A percentile compares a stretch with the other conserved stretches of the same genome.
Conservation (phyloP, 148 eudicot genomes). For the Vaccinium corymbosum region DNA sequence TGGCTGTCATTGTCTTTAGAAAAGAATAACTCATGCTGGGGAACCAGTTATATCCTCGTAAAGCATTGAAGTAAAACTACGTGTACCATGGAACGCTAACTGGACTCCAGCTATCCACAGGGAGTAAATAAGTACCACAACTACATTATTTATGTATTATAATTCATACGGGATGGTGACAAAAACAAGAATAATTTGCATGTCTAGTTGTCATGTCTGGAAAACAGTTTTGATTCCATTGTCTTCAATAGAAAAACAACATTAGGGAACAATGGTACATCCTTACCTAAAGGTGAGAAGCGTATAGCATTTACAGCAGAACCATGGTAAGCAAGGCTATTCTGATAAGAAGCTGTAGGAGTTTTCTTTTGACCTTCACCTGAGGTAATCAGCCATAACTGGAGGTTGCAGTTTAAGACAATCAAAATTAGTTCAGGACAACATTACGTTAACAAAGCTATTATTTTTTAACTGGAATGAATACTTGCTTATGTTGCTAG, state of each 20-base stretch:
- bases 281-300: constrained; percentile 81
- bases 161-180: not conserved
- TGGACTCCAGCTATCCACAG: no score
- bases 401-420: constrained; percentile 20
- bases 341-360: constrained; percentile 67
- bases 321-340: constrained; percentile 84
- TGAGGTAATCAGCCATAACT: constrained; percentile 76
- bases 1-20: no score
- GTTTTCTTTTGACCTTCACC: constrained; percentile 52
- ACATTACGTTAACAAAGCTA: not conserved
- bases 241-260: constrained; percentile 7
- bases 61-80: no score
- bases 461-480: no score
- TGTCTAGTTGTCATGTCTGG: not conserved
- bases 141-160: no score
- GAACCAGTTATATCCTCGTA: no score
- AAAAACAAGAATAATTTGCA: not conserved
- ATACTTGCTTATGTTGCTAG: not conserved
- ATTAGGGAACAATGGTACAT: not conserved
- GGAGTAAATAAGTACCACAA: no score
- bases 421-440: constrained; percentile 10
- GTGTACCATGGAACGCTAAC: no score
- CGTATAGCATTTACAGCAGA: constrained; percentile 90
- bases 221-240: not conserved
- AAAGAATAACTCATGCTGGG: no score